Evolutionary conservation across 1,284 basidiomycete species (phyloP), one percentile per base, ranked within the genome.

Genomic region (Cryptococcus hybrid): DNA sequence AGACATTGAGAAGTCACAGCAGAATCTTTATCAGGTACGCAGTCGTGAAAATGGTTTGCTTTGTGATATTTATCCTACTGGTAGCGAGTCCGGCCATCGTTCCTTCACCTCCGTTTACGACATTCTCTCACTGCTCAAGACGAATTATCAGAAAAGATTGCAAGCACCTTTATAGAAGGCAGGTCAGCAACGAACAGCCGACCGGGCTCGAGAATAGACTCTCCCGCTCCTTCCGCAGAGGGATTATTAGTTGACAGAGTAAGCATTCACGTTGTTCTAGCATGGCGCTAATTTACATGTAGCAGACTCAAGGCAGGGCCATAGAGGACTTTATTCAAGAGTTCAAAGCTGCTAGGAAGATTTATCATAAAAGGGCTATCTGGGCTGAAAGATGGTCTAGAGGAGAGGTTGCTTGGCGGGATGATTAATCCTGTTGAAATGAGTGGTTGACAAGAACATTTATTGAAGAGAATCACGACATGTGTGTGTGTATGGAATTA

Each of bases 51-150:
- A 36, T 34, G 13, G 35, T 13, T 44, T 39, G 39, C 35, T 51
- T 5, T 49, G 34, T 47, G 15, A 37, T 13, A 13, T 50, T 18
- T 15, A 30, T 8, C 48, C 35, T 44, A 6, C 24, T 8, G 3
- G 7, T 68, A 95, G 92, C 85, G 89, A 47, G 89, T 89, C 68
- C 85, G 85, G 1, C 87, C 90, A 0, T 88, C 90, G 66, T 93
- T 94, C 70, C 84, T 95, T 40, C 84, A 90, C 54, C 84, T 93
- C 78, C 85, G 92, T 1, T 83, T 95, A 11, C 84, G 86, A 48
- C 90, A 94, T 68, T 88, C 90, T 24, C 87, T 88, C 8, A 89
- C 87, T 0, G 87, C 88, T 24, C 92, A 94, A 76, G 93, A 97
- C 66, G 91, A 92, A 60, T 78, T 83, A 13, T 92, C 90, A 1